phyloP scores from a whole-genome alignment of 495 filamentous ascomycete species.

The Aspergillus avenaceus region DNA sequence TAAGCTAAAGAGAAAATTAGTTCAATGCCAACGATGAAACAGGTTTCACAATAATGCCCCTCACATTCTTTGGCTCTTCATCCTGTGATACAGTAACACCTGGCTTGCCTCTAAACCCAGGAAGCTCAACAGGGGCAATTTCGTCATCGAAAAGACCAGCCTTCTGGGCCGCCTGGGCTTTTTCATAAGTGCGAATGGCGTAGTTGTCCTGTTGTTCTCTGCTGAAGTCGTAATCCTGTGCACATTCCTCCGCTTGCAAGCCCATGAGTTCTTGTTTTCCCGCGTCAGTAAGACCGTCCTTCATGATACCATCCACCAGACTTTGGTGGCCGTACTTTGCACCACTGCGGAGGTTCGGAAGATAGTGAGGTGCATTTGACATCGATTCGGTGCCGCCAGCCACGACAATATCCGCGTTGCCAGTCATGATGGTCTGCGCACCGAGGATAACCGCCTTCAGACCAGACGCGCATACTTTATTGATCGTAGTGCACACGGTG shows the following conservation, averaged over 20 bases:
- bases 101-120: conserved; percentile 86
- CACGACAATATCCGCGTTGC: conserved; percentile 83
- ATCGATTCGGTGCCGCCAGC: conserved; percentile 96
- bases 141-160: conserved; percentile 75
- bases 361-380: conserved; percentile 97
- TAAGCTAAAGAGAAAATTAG: conserved; percentile 55
- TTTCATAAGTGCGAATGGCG: conserved; percentile 86
- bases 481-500: conserved; percentile 86
- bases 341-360: conserved; percentile 75
- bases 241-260: conserved; percentile 86
- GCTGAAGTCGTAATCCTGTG: conserved; percentile 72
- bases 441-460: conserved; percentile 93
- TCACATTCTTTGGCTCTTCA: conserved; percentile 90
- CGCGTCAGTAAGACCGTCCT: conserved; percentile 89
- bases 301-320: conserved; percentile 83
- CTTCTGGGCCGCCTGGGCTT: conserved; percentile 79
- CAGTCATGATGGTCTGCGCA: conserved; percentile 93
- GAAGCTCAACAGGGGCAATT: conserved; percentile 86
- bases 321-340: conserved; percentile 85
- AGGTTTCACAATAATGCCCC: conserved; percentile 6
- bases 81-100: conserved; percentile 74
- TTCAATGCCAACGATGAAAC: background rate
- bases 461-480: conserved; percentile 96
- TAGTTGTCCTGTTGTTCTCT: conserved; percentile 89
- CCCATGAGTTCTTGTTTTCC: conserved; percentile 93